A percentile compares a stretch with the other conserved stretches of the same genome.
Evolutionary conservation across 2,329 filamentous ascomycete genomes (phyloP).

Genomic region (Periconia digitata): DNA sequence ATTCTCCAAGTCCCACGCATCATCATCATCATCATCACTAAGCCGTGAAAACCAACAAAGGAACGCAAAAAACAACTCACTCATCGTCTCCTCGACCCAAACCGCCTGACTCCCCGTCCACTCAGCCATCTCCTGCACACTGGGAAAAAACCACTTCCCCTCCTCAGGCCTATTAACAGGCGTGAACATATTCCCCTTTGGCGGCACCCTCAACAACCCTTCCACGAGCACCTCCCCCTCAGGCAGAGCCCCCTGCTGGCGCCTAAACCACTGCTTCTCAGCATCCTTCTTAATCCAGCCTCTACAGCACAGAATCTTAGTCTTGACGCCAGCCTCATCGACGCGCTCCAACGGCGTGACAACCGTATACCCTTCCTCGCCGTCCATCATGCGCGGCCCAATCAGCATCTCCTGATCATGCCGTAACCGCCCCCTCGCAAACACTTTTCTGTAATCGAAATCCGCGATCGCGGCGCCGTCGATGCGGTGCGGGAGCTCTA

Average conservation of each 20-base stretch:
- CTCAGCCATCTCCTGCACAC: constrained; percentile 87
- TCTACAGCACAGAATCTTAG: constrained; percentile 79
- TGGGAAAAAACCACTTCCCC: constrained; percentile 91
- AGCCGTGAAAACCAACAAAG: constrained; percentile 2
- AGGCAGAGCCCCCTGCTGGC: constrained; percentile 62
- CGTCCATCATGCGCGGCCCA: constrained; percentile 85
- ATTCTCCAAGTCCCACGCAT: not conserved
- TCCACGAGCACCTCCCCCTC: constrained; percentile 74
- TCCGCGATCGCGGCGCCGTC: constrained; percentile 80
- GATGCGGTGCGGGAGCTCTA: constrained; percentile 81
- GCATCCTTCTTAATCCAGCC: constrained; percentile 88
- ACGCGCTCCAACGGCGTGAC: constrained; percentile 84
- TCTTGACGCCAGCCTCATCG: constrained; percentile 46
- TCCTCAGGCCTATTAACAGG: constrained; percentile 83
- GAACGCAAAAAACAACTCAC: constrained; percentile 51
- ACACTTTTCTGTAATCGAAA: constrained; percentile 89
- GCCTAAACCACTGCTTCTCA: constrained; percentile 62
- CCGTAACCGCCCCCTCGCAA: constrained; percentile 70
- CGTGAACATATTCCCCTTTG: constrained; percentile 98
- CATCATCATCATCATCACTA: not conserved
- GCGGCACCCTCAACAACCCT: constrained; percentile 83
- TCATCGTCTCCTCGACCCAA: constrained; percentile 95
- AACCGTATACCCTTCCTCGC: constrained; percentile 87
- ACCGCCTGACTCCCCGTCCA: constrained; percentile 81
- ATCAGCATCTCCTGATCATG: constrained; percentile 98